Percentiles rank a stretch among this genome's conserved stretches.
Evolutionary conservation across 2,329 filamentous ascomycete species (phyloP).

Genomic region (Sporothrix curviconia): DNA sequence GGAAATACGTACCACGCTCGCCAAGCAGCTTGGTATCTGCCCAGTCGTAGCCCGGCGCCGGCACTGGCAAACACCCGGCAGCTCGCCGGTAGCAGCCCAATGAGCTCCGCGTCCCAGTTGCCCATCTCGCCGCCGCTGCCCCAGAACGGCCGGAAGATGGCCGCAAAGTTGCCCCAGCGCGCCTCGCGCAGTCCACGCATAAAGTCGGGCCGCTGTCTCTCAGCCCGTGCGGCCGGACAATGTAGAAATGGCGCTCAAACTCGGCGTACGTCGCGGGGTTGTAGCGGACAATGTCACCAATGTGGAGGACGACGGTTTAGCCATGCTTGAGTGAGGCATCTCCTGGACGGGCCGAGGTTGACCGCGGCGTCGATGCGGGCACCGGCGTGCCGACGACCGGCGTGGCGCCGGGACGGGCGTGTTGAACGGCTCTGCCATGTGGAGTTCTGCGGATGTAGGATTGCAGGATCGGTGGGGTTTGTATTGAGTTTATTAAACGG

Average conservation of each 20-base stretch:
- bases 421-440: constrained; percentile 28
- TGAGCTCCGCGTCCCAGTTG: constrained; percentile 21
- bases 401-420: constrained; percentile 26
- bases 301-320: constrained; percentile 57
- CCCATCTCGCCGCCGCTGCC: constrained; percentile 23
- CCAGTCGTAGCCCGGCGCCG: constrained; percentile 62
- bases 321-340: not conserved
- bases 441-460: too few relatives aligned
- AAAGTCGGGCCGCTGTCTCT: constrained; percentile 46
- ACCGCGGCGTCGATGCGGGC: constrained; percentile 25
- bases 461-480: too few relatives aligned
- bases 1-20: constrained; percentile 41
- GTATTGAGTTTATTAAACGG: too few relatives aligned
- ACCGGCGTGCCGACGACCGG: constrained; percentile 23
- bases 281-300: constrained; percentile 58
- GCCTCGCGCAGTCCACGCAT: constrained; percentile 41
- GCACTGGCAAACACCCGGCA: constrained; percentile 58
- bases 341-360: constrained; percentile 22
- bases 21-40: constrained; percentile 56
- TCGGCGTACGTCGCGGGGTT: constrained; percentile 40
- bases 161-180: constrained; percentile 49
- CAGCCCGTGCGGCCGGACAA: constrained; percentile 40
- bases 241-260: constrained; percentile 39
- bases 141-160: constrained; percentile 27
- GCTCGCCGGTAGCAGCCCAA: constrained; percentile 43